These are phyloP conservation scores for Peronospora belbahrii DNA, from an alignment of 352 stramenopile species.

Conservation along the genomic window DNA sequence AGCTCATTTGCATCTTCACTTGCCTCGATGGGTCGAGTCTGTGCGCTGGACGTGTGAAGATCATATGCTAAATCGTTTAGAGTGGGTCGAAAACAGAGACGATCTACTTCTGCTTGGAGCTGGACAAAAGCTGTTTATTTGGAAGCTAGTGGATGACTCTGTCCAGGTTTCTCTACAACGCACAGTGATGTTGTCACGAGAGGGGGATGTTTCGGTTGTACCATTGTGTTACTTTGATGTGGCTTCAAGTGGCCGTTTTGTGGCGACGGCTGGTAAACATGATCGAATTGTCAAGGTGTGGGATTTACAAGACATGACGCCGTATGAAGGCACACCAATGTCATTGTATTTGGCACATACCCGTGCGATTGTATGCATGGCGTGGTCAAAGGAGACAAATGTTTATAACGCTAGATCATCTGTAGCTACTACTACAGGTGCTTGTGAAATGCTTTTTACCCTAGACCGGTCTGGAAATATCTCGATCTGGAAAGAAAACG, in stretches of 20 bases:
- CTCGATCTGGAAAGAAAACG: constrained; percentile 72
- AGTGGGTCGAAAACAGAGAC: constrained; percentile 67
- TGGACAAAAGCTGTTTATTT: constrained; percentile 67
- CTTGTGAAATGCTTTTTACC: constrained; percentile 68
- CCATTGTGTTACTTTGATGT: constrained; percentile 53
- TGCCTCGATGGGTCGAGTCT: constrained; percentile 61
- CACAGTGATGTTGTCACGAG: constrained; percentile 37
- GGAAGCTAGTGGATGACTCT: constrained; percentile 76
- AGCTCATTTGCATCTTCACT: constrained; percentile 59
- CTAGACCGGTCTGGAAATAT: constrained; percentile 55
- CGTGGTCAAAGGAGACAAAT: constrained; percentile 53
- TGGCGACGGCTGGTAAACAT: constrained; percentile 46
- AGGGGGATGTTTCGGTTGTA: constrained; percentile 10
- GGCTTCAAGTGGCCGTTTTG: constrained; percentile 48
- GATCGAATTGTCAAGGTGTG: constrained; percentile 74
- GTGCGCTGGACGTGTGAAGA: constrained; percentile 68
- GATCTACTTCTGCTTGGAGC: constrained; percentile 62
- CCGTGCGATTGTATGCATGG: constrained; percentile 41
- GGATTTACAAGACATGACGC: constrained; percentile 41
- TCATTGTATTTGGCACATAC: constrained; percentile 56
- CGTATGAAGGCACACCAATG: constrained; percentile 43
- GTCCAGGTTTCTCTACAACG: constrained; percentile 74
- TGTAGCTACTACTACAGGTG: constrained; percentile 9
- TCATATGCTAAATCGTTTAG: constrained; percentile 45
- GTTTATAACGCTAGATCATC: constrained; percentile 33